Evolutionary conservation across 139 green algal species (phyloP).

Genomic region (Diplosphaera chodatii): DNA sequence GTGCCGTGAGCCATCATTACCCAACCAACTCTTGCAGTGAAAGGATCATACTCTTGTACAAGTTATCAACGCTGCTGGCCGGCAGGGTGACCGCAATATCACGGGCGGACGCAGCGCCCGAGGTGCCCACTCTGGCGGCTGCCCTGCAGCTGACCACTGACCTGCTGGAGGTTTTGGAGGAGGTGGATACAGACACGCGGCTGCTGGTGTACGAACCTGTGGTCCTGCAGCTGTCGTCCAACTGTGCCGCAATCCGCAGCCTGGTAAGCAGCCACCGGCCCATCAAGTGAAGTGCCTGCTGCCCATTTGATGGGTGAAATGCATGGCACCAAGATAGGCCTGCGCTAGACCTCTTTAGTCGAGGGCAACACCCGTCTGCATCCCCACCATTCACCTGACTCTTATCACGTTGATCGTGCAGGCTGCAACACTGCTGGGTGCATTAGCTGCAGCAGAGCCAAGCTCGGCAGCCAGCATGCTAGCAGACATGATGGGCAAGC

Average conservation of each 20-base stretch:
- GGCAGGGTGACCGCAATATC: constrained; percentile 1
- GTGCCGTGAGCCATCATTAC: no score
- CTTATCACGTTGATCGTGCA: constrained; percentile 23
- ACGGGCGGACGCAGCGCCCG: not conserved
- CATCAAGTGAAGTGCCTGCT: no score
- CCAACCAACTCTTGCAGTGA: not conserved
- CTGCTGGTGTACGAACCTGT: constrained; percentile 32
- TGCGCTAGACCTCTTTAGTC: no score
- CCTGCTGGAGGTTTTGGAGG: constrained; percentile 72
- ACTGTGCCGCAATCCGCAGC: constrained; percentile 15
- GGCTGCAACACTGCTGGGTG: constrained; percentile 55
- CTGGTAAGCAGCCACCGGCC: constrained; percentile 11
- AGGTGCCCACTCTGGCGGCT: constrained; percentile 43
- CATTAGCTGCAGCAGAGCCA: constrained; percentile 53
- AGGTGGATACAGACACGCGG: constrained; percentile 37
- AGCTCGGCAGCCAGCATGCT: constrained; percentile 39
- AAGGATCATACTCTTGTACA: no score
- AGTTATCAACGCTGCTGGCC: no score
- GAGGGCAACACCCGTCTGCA: no score
- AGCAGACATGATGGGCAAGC: constrained; percentile 22
- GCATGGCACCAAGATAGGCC: no score
- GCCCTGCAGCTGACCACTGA: constrained; percentile 54
- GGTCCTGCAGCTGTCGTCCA: constrained; percentile 11
- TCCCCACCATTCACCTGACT: no score
- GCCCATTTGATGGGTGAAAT: no score